Conservation (phyloP, 2,329 filamentous ascomycete species). For the Leptographium wingfieldii region DNA sequence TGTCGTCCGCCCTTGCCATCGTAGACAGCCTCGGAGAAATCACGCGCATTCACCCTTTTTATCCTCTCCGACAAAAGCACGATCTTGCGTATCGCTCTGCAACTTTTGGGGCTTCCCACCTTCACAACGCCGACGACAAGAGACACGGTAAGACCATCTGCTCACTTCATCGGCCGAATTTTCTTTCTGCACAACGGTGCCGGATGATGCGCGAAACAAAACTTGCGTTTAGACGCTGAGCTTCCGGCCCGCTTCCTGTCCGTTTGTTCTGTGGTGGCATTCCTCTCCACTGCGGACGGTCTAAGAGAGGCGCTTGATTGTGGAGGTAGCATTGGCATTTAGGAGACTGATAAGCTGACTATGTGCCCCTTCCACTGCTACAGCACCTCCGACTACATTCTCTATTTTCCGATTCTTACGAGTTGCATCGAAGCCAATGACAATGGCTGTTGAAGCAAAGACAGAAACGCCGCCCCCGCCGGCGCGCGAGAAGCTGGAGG, state of each 20-base stretch:
- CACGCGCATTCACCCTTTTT: not conserved
- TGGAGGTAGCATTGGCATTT: not conserved
- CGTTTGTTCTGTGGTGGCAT: not conserved
- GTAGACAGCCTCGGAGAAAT: not conserved
- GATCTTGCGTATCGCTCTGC: not conserved
- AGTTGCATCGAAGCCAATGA: not conserved
- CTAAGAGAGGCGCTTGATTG: not conserved
- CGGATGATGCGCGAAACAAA: not conserved
- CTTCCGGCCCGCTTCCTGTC: not conserved
- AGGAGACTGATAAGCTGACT: not conserved
- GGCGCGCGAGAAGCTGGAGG: constrained; percentile 64
- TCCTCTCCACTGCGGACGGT: not conserved
- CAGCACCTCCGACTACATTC: not conserved
- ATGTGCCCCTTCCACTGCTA: not conserved
- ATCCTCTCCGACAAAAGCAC: not conserved
- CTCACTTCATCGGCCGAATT: not conserved
- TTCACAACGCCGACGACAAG: not conserved
- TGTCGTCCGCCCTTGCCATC: not conserved
- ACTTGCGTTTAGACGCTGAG: not conserved
- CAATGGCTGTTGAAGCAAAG: constrained; percentile 18
- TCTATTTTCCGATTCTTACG: not conserved
- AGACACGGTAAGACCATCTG: not conserved
- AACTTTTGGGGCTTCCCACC: not conserved
- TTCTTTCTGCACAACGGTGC: not conserved
- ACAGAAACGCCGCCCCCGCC: constrained; percentile 32